phyloP scores from a whole-genome alignment of 352 stramenopile species.

The Porosira glacialis region DNA sequence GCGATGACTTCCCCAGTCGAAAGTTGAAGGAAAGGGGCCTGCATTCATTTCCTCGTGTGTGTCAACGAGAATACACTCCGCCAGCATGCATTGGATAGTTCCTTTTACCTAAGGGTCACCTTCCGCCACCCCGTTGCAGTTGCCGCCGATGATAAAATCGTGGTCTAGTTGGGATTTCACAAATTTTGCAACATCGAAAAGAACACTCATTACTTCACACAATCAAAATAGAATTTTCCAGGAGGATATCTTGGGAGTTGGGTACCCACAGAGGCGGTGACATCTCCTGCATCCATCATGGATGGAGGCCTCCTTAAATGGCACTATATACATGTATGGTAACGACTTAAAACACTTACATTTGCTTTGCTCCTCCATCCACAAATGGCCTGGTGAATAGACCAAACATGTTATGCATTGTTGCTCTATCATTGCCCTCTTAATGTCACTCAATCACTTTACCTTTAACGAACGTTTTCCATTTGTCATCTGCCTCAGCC shows the following conservation, averaged over 20 bases:
- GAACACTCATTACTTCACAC: too few species aligned
- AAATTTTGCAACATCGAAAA: too few species aligned
- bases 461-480: background rate
- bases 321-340: background rate
- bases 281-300: background rate
- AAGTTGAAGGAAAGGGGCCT: too few species aligned
- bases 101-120: too few species aligned
- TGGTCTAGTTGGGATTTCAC: too few species aligned
- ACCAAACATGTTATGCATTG: background rate
- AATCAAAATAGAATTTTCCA: background rate
- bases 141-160: too few species aligned
- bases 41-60: too few species aligned
- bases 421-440: background rate
- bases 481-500: slow-evolving; percentile 21
- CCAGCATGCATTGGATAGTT: too few species aligned
- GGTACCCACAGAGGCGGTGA: background rate
- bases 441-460: background rate
- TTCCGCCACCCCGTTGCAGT: too few species aligned
- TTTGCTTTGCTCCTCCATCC: background rate
- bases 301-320: background rate
- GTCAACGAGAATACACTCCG: too few species aligned
- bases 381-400: background rate
- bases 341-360: background rate
- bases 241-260: too few species aligned
- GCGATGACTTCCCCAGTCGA: too few species aligned